These are phyloP conservation scores for Neurospora sp. DNA, from an alignment of 2,329 filamentous ascomycete species.

Conservation along the genomic window DNA sequence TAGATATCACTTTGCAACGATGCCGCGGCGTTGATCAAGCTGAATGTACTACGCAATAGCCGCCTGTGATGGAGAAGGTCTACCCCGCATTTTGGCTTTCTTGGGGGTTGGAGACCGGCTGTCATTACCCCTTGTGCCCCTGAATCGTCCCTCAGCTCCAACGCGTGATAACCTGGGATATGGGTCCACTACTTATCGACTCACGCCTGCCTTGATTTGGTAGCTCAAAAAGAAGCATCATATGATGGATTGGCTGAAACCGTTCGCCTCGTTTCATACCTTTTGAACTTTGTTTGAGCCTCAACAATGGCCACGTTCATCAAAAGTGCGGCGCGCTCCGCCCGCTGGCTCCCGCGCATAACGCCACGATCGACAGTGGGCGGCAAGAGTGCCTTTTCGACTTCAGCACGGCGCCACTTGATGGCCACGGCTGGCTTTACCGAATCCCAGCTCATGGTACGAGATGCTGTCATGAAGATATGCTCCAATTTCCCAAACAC, in stretches of 20 bases:
- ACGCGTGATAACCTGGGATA: not conserved
- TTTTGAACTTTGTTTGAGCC: not conserved
- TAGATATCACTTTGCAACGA: not conserved
- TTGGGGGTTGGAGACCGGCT: not conserved
- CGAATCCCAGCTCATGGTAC: conserved; percentile 61
- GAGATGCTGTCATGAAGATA: conserved; percentile 58
- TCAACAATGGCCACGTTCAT: not conserved
- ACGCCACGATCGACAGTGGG: not conserved
- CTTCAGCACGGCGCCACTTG: conserved; percentile 29
- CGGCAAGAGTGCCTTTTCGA: conserved; percentile 23
- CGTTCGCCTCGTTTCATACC: not conserved
- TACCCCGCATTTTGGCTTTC: not conserved
- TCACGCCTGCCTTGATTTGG: not conserved
- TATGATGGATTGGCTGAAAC: not conserved
- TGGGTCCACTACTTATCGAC: not conserved
- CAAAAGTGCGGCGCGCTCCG: not conserved
- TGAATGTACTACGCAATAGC: not conserved
- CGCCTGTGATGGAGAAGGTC: not conserved
- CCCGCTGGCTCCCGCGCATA: not conserved
- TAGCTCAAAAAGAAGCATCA: not conserved
- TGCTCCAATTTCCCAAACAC: conserved; percentile 63
- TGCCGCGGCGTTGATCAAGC: not conserved
- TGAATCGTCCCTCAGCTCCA: not conserved
- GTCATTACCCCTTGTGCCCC: not conserved
- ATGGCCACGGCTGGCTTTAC: conserved; percentile 69